A percentile compares a stretch with the other conserved stretches of the same genome.
These are phyloP conservation scores for Blastobotrys arbuscula DNA, from an alignment of 1,139 yeast genomes.

Conservation along the genomic window DNA sequence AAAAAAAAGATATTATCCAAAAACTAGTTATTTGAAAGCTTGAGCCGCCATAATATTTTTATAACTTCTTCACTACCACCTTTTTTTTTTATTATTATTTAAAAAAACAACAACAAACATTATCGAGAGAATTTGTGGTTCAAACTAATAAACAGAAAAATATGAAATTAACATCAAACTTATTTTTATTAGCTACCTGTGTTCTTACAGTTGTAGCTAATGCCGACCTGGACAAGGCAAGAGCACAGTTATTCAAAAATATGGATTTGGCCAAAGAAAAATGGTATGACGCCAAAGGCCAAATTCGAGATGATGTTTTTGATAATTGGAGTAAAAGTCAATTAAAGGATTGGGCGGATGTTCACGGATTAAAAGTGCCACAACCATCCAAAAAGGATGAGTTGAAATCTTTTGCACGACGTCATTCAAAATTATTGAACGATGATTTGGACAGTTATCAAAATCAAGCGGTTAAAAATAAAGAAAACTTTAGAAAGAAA, in stretches of 20 bases:
- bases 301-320: slow-evolving; percentile 43
- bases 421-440: slow-evolving; percentile 30
- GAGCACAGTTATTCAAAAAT: slow-evolving; percentile 42
- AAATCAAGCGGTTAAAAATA: slow-evolving; percentile 28
- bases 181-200: slow-evolving; percentile 4
- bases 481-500: slow-evolving; percentile 39
- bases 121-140: too few species aligned
- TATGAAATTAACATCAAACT: slow-evolving; percentile 6
- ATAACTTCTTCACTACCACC: background rate
- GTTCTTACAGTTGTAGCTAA: slow-evolving; percentile 7
- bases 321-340: slow-evolving; percentile 45
- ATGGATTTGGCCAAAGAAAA: slow-evolving; percentile 42
- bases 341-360: slow-evolving; percentile 43
- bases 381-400: slow-evolving; percentile 35
- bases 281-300: slow-evolving; percentile 39
- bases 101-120: background rate
- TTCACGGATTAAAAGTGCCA: slow-evolving; percentile 40
- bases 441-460: slow-evolving; percentile 22
- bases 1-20: background rate
- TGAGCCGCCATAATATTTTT: too few species aligned
- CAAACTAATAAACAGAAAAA: too few species aligned
- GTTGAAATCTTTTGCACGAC: slow-evolving; percentile 37
- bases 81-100: background rate
- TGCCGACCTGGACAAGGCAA: slow-evolving; percentile 4
- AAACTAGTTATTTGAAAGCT: background rate